phyloP scores from a whole-genome alignment of 768 basidiomycete genomes.

The button mushroom (Agaricus bisporus) region DNA sequence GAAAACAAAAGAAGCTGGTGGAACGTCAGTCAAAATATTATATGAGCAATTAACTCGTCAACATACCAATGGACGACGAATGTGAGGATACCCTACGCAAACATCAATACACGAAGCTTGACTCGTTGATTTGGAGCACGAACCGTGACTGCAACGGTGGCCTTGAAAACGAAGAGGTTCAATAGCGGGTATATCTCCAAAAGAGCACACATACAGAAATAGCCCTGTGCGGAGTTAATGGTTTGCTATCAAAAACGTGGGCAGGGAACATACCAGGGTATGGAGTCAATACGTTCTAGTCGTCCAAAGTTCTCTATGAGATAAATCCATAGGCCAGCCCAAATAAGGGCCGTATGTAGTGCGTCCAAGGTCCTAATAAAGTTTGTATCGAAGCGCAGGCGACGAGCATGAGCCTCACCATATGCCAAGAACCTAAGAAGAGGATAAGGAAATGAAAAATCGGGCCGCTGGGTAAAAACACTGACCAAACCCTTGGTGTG shows the following conservation, averaged over 20 bases:
- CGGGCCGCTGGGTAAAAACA: neutral
- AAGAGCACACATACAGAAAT: conserved; percentile 4
- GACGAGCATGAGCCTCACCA: conserved; percentile 21
- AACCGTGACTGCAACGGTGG: conserved; percentile 23
- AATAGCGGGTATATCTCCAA: neutral
- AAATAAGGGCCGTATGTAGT: conserved; percentile 31
- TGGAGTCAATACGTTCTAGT: conserved; percentile 20
- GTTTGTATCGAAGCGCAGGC: neutral
- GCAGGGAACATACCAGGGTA: conserved; percentile 26
- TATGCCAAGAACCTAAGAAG: conserved; percentile 24
- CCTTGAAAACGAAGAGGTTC: conserved; percentile 6
- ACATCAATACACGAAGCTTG: neutral
- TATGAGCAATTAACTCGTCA: neutral
- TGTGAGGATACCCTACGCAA: conserved; percentile 23
- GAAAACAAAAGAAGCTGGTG: conserved; percentile 29
- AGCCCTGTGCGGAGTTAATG: neutral
- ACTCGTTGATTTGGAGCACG: neutral
- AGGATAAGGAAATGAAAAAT: neutral
- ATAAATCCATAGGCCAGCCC: conserved; percentile 33
- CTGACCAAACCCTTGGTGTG: conserved; percentile 24
- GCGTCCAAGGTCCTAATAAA: conserved; percentile 29
- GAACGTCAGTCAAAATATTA: too few species aligned
- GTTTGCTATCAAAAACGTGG: neutral
- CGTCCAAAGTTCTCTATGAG: conserved; percentile 27
- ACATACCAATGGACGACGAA: conserved; percentile 24